Percentiles rank a stretch among this genome's conserved stretches.
Conservation (phyloP, 352 stramenopile species). For the Phytophthora tubulina region DNA sequence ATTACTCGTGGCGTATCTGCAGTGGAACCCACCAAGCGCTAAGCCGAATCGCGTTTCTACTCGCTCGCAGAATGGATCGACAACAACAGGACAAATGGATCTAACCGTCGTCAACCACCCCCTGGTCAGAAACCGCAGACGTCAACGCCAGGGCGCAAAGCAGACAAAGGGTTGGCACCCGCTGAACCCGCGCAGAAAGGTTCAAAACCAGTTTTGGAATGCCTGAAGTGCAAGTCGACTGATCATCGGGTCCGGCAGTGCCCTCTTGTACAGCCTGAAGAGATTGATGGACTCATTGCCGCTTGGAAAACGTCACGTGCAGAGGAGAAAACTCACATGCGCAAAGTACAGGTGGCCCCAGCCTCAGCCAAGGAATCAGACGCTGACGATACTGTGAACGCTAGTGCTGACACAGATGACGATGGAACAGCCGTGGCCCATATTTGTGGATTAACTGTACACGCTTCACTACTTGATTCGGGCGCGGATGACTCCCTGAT, state of each 20-base stretch:
- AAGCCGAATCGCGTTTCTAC: background rate
- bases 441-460: background rate
- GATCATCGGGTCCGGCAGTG: background rate
- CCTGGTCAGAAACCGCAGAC: background rate
- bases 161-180: background rate
- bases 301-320: background rate
- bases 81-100: background rate
- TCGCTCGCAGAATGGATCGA: background rate
- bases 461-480: background rate
- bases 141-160: background rate
- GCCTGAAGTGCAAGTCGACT: background rate
- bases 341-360: background rate
- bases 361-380: no score
- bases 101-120: background rate
- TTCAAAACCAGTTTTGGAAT: background rate
- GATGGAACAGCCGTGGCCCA: background rate
- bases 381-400: no score
- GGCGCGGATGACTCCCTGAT: background rate
- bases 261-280: background rate
- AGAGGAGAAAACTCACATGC: background rate
- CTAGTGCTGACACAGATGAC: background rate
- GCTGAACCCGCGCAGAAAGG: background rate
- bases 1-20: background rate
- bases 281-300: background rate
- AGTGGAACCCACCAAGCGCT: background rate